phyloP scores from a whole-genome alignment of 768 basidiomycete species.

The Suillus plorans region DNA sequence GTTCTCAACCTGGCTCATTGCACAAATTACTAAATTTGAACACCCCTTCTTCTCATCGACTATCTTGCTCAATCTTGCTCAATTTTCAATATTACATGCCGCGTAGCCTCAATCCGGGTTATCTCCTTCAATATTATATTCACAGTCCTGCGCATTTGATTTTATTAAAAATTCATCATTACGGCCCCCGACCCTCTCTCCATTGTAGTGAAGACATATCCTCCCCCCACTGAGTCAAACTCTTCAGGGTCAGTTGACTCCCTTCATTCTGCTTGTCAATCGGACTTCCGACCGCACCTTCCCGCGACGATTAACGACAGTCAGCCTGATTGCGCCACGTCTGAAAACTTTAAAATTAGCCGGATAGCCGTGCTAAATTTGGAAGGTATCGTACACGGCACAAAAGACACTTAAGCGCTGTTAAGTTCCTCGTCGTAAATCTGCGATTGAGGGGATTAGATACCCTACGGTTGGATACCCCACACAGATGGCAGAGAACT shows the following conservation, averaged over 20 bases:
- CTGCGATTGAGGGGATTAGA: constrained; percentile 4
- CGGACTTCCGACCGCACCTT: background rate
- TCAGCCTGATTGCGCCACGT: background rate
- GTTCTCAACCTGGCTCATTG: constrained; percentile 9
- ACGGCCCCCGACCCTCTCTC: background rate
- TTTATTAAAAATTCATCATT: background rate
- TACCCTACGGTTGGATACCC: background rate
- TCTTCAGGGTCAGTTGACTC: background rate
- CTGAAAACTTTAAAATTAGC: constrained; percentile 3
- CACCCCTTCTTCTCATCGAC: constrained; percentile 1
- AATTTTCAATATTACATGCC: background rate
- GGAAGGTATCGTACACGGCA: background rate
- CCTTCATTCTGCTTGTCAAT: background rate
- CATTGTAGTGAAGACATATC: too few relatives aligned
- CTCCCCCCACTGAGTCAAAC: background rate
- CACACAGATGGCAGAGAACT: background rate
- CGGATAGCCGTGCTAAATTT: background rate
- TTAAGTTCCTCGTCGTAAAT: constrained; percentile 1
- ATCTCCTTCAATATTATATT: background rate
- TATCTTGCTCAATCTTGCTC: background rate
- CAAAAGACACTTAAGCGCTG: background rate
- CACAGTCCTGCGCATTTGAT: background rate
- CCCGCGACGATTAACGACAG: background rate
- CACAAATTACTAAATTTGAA: constrained; percentile 1
- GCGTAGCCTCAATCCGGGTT: background rate